Base-by-base conservation (phyloP, 2,329 filamentous ascomycete genomes). In the Monascus ruber region DNA sequence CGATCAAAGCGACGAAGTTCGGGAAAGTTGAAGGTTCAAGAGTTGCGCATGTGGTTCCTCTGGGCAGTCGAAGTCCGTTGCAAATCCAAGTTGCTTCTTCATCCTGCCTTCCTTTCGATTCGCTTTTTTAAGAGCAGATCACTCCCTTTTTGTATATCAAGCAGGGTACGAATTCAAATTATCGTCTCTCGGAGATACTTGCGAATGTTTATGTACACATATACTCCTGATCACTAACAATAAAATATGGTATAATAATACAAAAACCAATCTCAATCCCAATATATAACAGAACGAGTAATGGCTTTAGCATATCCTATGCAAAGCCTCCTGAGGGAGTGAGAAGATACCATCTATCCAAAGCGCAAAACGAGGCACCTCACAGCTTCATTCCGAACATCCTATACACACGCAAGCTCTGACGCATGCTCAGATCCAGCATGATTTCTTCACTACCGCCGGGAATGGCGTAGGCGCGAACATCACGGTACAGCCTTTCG, bases 391-490 rank as follows among this genome's bases (percentile, higher is more conserved):
- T 95, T 6, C 91, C 91, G 62, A 94, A 71, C 46, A 81, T 80
- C 74, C 95, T 81, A 52, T 87, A 85, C 40, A 98, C 91, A 62
- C 78, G 80, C 71, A 94, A 62, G 46, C 81, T 83, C 72, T 95
- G 88, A 52, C 89, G 75, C 63, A 98, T 94, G 66, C 85, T 94
- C 56, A 98, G 65, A 63, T 98, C 91, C 49, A 96, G 70, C 91
- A 98, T 98, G 49, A 98, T 98, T 74, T 98, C 91, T 70, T 98
- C 89, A 49, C 80, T 86, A 24, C 91, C 91, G 55, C 91, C 91
- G 3, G 91, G 91, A 51, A 98, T 89, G 46, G 91, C 89, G 63
- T 98, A 96, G 1, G 91, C 91, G 52, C 91, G 76, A 10, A 96
- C 91, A 62, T 98, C 91, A 46, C 91, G 77, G 66, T 96, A 96